phyloP scores from a whole-genome alignment of 345 rosid species.

The Toxicodendron radicans region DNA sequence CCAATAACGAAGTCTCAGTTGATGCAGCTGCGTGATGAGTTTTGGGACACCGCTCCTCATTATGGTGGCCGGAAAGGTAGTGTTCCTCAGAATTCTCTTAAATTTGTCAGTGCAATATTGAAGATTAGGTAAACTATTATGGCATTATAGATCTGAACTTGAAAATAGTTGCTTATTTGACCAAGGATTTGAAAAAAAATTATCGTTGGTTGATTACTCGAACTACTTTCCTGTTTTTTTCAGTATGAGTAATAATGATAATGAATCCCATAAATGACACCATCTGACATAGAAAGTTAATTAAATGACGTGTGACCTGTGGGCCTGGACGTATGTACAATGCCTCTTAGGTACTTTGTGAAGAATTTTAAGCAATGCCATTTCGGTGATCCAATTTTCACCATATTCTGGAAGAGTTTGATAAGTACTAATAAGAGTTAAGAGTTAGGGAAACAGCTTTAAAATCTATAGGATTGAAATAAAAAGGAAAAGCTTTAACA shows the following conservation, averaged over 20 bases:
- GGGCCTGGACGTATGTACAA: neutral
- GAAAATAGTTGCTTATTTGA: neutral
- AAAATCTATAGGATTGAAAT: neutral
- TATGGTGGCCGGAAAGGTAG: slow-evolving; percentile 87
- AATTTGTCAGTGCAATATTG: neutral
- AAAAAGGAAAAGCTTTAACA: neutral
- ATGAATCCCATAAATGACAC: neutral
- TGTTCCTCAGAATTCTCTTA: neutral
- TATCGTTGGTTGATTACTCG: neutral
- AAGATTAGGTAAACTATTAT: neutral
- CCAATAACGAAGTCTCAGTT: slow-evolving; percentile 74
- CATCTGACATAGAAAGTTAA: neutral
- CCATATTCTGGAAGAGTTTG: neutral
- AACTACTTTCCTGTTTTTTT: neutral
- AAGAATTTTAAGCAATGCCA: neutral
- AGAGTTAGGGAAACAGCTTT: neutral
- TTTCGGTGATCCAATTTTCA: neutral
- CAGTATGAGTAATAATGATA: too few relatives aligned
- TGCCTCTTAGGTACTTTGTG: too few relatives aligned
- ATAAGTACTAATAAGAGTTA: neutral
- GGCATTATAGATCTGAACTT: neutral
- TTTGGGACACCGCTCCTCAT: slow-evolving; percentile 98
- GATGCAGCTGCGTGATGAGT: slow-evolving; percentile 77
- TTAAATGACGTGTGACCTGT: neutral
- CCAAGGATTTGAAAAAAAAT: neutral